phyloP scores from a whole-genome alignment of 164 flowering plant genomes.

The Paratinospora sagittata region DNA sequence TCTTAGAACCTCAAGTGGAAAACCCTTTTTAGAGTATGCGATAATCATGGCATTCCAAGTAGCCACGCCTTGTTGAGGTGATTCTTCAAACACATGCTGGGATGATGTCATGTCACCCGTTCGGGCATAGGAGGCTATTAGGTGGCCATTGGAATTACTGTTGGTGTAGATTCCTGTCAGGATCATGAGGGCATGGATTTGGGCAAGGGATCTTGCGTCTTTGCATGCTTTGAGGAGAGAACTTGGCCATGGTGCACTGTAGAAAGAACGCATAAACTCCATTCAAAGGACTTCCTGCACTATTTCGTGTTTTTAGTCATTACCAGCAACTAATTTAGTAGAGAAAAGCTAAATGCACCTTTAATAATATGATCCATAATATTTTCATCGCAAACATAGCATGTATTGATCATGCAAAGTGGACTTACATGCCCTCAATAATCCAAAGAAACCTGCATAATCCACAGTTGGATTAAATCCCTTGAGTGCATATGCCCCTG shows the following conservation, averaged over 20 bases:
- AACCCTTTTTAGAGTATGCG: conserved; percentile 16
- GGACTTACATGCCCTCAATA: no score
- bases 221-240: conserved; percentile 12
- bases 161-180: conserved; percentile 15
- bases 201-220: conserved; percentile 22
- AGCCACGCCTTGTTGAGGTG: conserved; percentile 13
- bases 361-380: no score
- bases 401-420: no score
- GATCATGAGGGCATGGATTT: conserved; percentile 23
- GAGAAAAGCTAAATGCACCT: no score
- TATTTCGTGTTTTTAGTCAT: no score
- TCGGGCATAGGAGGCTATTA: conserved; percentile 18
- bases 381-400: no score
- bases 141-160: conserved; percentile 13
- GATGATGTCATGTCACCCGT: conserved; percentile 18
- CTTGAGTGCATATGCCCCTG: no score
- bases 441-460: no score
- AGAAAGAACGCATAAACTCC: not conserved
- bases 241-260: conserved; percentile 2
- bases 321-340: no score
- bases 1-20: conserved; percentile 8
- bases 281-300: no score
- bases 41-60: conserved; percentile 28
- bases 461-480: no score
- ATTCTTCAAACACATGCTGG: conserved; percentile 21